These are phyloP conservation scores for Castanea crenata DNA, from an alignment of 306 rosid genomes.

Conservation along the genomic window DNA sequence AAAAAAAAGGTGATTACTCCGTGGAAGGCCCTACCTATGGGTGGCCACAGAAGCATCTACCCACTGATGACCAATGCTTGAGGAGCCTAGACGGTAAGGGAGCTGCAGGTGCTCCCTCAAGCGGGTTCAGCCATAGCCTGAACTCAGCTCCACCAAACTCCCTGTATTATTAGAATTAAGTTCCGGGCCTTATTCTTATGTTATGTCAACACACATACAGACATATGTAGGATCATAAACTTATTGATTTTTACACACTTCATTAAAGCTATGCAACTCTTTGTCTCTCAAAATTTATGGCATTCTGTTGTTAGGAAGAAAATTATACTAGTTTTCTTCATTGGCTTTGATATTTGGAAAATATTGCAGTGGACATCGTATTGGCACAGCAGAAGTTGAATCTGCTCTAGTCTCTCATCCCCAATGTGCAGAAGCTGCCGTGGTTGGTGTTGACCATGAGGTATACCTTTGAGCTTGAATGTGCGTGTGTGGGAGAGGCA, in stretches of 20 bases:
- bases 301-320: not conserved
- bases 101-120: too few species aligned
- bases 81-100: too few species aligned
- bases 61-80: too few species aligned
- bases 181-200: too few species aligned
- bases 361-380: conserved; percentile 92
- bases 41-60: too few species aligned
- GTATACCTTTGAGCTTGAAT: conserved; percentile 39
- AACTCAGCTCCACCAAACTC: too few species aligned
- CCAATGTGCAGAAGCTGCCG: conserved; percentile 96
- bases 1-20: too few species aligned
- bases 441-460: conserved; percentile 96
- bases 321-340: conserved; percentile 1
- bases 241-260: not conserved
- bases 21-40: too few species aligned
- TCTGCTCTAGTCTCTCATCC: conserved; percentile 95
- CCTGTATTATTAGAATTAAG: too few species aligned
- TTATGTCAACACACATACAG: too few species aligned
- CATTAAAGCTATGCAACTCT: not conserved
- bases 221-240: not conserved
- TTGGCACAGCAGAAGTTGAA: conserved; percentile 99
- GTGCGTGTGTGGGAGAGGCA: not conserved
- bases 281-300: not conserved
- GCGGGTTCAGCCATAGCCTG: too few species aligned
- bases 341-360: conserved; percentile 7